Base-by-base conservation (phyloP, 2,329 filamentous ascomycete genomes). In the Venturia carpophila region DNA sequence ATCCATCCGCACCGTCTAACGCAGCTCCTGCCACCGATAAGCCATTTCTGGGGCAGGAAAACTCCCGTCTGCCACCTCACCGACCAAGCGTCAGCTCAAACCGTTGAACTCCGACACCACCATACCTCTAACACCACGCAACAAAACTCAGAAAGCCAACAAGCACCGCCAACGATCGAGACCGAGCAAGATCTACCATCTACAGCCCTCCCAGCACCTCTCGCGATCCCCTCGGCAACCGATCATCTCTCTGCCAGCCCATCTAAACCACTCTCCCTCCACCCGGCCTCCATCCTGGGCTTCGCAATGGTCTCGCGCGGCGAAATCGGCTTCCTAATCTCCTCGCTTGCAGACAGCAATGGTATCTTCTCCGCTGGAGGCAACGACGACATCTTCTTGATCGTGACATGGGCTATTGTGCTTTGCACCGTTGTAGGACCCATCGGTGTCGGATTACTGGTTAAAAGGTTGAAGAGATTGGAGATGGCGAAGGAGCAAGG, bases 241-340 rank as follows among this genome's bases (percentile, higher is more conserved):
- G n/a, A 56, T n/a, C 52, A 58, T 11, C 71, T 6, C 45, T 63
- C 60, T 17, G 24, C n/a, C 5, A 39, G 27, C n/a, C 42, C 62
- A 19, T 70, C 76, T 0, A 84, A 82, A 60, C 83, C 85, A 0
- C 74, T 81, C 3, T 91, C 87, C 0, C 75, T 90, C 0, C 87
- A 91, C 67, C 88, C 89, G 0, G 81, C 85, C 0, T 79, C 82
- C 0, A 85, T 92, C 2, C 75, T 92, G 0, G 86, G 86, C 0
- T 78, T 82, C 21, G 84, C 84, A 2, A 93, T 93, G 89, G 83
- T 88, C 0, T 85, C 89, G 0, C 80, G 89, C n/a, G 89, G 90
- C 0, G 90, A 94, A 72, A 90, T 93, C 42, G 89, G 89, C 0
- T 91, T 91, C 67, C 73, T 93, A 55, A 90, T 94, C 67, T 86